A percentile compares a stretch with the other conserved stretches of the same genome.
Evolutionary conservation across 2,329 filamentous ascomycete genomes (phyloP).

Genomic region (Fusarium lateritium): DNA sequence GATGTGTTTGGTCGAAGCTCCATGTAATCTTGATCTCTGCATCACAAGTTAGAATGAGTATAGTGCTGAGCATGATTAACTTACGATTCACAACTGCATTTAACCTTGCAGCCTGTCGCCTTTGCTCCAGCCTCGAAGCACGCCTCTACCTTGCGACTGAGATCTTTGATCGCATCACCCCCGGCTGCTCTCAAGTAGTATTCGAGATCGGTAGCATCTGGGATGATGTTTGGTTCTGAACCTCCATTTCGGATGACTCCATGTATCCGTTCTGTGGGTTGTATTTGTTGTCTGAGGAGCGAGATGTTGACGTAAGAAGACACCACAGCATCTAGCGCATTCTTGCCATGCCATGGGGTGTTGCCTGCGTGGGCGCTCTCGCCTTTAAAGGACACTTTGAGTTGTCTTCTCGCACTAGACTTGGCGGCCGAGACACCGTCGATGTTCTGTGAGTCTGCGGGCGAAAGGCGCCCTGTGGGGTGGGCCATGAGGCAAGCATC

Average conservation of each 20-base stretch:
- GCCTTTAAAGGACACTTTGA: slow-evolving; percentile 68
- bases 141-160: slow-evolving; percentile 53
- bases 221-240: slow-evolving; percentile 69
- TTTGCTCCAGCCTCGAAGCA: slow-evolving; percentile 59
- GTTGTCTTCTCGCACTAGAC: slow-evolving; percentile 65
- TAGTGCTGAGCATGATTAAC: not conserved
- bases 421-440: slow-evolving; percentile 59
- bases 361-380: slow-evolving; percentile 70
- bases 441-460: not conserved
- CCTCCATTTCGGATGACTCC: slow-evolving; percentile 69
- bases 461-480: slow-evolving; percentile 32
- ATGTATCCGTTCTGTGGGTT: slow-evolving; percentile 65
- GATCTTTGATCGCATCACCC: slow-evolving; percentile 55
- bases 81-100: slow-evolving; percentile 51
- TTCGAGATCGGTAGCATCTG: slow-evolving; percentile 61
- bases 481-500: slow-evolving; percentile 52
- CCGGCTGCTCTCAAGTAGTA: slow-evolving; percentile 50
- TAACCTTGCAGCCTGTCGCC: slow-evolving; percentile 63
- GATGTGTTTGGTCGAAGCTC: slow-evolving; percentile 39
- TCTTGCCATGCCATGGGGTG: slow-evolving; percentile 71
- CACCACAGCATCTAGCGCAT: slow-evolving; percentile 71
- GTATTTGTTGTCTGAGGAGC: slow-evolving; percentile 69
- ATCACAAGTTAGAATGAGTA: not conserved
- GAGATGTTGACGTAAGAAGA: slow-evolving; percentile 64
- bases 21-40: slow-evolving; percentile 42